phyloP scores from a whole-genome alignment of 176 grass and related monocot species.

The Carex littledalei region DNA sequence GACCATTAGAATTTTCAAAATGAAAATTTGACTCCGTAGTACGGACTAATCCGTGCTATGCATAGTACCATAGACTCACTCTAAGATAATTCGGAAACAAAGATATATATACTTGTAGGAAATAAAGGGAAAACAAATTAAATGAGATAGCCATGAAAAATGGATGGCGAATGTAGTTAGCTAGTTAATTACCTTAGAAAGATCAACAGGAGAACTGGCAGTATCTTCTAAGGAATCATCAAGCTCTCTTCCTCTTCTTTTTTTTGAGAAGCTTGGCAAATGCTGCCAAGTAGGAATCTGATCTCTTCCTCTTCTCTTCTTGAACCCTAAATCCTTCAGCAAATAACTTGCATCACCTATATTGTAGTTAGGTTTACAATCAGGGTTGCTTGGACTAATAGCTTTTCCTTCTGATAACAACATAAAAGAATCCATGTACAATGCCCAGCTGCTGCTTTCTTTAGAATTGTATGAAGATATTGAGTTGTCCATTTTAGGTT shows the following conservation, averaged over 20 bases:
- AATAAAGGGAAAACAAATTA: background rate
- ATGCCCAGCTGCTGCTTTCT: slow-evolving; percentile 40
- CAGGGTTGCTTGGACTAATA: background rate
- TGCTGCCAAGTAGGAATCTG: background rate
- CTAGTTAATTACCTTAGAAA: slow-evolving; percentile 31
- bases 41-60: too few relatives aligned
- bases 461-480: slow-evolving; percentile 19
- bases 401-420: slow-evolving; percentile 15
- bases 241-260: slow-evolving; percentile 32
- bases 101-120: background rate
- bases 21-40: too few relatives aligned
- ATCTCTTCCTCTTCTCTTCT: slow-evolving; percentile 37
- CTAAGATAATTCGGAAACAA: background rate
- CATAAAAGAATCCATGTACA: slow-evolving; percentile 38
- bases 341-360: slow-evolving; percentile 38
- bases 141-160: background rate
- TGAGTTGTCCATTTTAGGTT: slow-evolving; percentile 11
- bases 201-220: slow-evolving; percentile 43
- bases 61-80: too few relatives aligned
- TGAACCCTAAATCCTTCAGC: slow-evolving; percentile 34
- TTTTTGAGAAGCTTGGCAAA: background rate
- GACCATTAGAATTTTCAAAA: too few relatives aligned
- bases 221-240: slow-evolving; percentile 61
- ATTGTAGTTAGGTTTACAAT: slow-evolving; percentile 28
- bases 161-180: background rate